Base-by-base conservation (phyloP, 345 rosid species). In the Brassica rapa region DNA sequence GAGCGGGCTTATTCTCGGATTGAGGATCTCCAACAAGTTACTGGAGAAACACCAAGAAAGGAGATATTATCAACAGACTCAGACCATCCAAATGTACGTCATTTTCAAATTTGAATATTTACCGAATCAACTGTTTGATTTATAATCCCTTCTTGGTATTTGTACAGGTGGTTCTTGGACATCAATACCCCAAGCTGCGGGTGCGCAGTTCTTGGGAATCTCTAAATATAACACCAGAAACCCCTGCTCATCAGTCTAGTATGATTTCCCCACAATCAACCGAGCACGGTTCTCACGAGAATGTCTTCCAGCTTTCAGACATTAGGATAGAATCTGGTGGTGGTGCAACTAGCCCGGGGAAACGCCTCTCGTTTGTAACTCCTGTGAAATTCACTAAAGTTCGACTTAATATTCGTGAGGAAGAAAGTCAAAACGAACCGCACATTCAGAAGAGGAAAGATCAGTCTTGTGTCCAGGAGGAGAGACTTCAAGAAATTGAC, bases 181-280 rank as follows among this genome's bases (percentile, higher is more conserved):
- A 71, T 76, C 88, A 85, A 64, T 91, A 93, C 82, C 98, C 96
- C 25, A 87, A 86, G 80, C 77, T 91, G 76, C 86, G 89, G 25
- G 86, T 95, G 80, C 83, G 87, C 49, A 82, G 74, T 64, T 87
- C 97, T 32, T 90, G 89, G 89, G 90, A 83, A 70, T 86, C 84
- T 68, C 89, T 82, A 37, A 76, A 62, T 74, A 74, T 81, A 33
- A 60, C 77, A 71, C 80, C 88, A 51, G 84, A 81, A 61, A 79
- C 85, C 70, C 84, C 86, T 37, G 61, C 73, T 43, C 87, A 83
- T 68, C 86, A 84, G 33, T 82, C 81, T 60, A 78, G 82, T 73
- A 81, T 85, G 63, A 70, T 70, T 67, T 84, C 92, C 37, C 92
- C 81, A 37, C 84, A 70, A 80, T 91, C 94, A 59, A 89, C 84